Conservation (phyloP, 352 stramenopile genomes). For the Pythium brachiatum region DNA sequence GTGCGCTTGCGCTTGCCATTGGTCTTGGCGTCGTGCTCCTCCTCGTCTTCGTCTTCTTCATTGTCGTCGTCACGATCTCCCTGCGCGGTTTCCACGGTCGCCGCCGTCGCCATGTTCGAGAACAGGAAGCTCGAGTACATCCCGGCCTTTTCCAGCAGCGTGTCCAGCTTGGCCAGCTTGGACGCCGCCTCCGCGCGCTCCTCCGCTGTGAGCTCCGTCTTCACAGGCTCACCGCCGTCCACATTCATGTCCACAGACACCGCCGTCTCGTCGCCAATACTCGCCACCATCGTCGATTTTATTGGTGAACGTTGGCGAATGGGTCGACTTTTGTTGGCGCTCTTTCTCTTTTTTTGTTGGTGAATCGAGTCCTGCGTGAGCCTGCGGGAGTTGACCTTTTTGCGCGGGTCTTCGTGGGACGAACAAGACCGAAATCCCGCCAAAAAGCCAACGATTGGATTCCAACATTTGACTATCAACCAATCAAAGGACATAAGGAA, state of each 20-base stretch:
- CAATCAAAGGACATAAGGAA: conserved; percentile 3
- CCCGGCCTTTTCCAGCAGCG: conserved; percentile 81
- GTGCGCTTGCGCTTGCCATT: conserved; percentile 48
- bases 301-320: not conserved
- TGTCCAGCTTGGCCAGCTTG: conserved; percentile 84
- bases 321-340: not conserved
- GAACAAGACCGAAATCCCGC: conserved; percentile 23
- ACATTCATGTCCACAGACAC: conserved; percentile 26
- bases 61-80: conserved; percentile 2
- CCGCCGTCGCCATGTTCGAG: conserved; percentile 78
- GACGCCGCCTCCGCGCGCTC: conserved; percentile 45
- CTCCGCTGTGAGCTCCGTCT: conserved; percentile 10
- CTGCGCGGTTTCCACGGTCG: conserved; percentile 31
- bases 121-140: conserved; percentile 87
- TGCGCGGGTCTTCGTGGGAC: conserved; percentile 4
- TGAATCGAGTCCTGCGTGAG: not conserved
- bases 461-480: not conserved
- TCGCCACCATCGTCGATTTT: conserved; percentile 49
- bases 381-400: too few species aligned
- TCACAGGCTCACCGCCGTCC: conserved; percentile 14
- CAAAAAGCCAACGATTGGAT: conserved; percentile 24
- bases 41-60: conserved; percentile 24
- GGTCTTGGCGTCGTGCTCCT: conserved; percentile 4
- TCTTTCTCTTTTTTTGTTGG: not conserved
- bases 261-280: conserved; percentile 29